A percentile compares a stretch with the other conserved stretches of the same genome.
phyloP scores from a whole-genome alignment of 1,284 basidiomycete species.

The Irpex lacteus region DNA sequence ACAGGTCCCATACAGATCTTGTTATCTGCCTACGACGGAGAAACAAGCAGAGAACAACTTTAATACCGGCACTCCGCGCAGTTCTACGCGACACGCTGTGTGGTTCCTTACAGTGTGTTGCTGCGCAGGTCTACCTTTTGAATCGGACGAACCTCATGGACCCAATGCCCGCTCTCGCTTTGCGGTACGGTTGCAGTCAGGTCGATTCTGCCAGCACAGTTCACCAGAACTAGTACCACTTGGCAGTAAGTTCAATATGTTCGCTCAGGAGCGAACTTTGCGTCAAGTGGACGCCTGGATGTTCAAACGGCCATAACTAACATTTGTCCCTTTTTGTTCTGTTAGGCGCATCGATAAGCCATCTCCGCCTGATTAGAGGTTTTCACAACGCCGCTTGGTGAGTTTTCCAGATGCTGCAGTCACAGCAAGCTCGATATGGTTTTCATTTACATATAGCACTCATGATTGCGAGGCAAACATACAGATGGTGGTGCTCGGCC shows the following conservation, averaged over 20 bases:
- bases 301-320: not conserved
- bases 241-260: not conserved
- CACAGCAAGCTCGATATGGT: not conserved
- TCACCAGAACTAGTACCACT: not conserved
- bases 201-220: not conserved
- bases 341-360: not conserved
- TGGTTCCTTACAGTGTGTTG: not conserved
- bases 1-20: not conserved
- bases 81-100: not conserved
- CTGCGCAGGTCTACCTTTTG: not conserved
- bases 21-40: not conserved
- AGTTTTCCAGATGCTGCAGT: not conserved
- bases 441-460: not conserved
- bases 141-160: not conserved
- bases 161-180: not conserved
- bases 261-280: not conserved
- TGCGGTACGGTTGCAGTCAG: not conserved
- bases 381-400: not conserved
- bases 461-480: not conserved
- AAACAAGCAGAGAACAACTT: not conserved
- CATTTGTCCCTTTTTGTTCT: not conserved
- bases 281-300: not conserved
- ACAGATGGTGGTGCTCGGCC: not conserved
- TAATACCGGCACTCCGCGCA: not conserved
- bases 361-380: not conserved